phyloP scores from a whole-genome alignment of 371 early-diverging fungal species.

The Rhizopus arrhizus region DNA sequence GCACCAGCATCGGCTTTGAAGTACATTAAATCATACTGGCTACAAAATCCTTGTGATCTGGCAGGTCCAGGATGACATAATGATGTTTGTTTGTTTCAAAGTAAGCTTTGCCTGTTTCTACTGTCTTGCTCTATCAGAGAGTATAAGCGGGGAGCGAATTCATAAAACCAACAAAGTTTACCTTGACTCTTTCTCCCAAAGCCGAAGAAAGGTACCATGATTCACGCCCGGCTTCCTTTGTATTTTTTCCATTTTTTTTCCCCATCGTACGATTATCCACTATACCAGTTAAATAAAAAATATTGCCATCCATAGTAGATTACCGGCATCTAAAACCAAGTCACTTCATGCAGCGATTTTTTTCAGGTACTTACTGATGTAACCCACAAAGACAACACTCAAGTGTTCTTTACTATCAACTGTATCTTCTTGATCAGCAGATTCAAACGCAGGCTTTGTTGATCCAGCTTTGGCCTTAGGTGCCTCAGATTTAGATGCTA shows the following conservation, averaged over 20 bases:
- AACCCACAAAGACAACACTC: conserved; percentile 99
- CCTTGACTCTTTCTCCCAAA: conserved; percentile 96
- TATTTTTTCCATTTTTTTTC: conserved; percentile 92
- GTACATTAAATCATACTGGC: conserved; percentile 98
- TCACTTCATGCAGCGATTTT: conserved; percentile 7
- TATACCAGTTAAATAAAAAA: conserved; percentile 93
- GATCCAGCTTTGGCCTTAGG: conserved; percentile 5
- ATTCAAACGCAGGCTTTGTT: not conserved
- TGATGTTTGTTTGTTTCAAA: conserved; percentile 95
- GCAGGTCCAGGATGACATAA: conserved; percentile 97
- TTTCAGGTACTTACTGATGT: conserved; percentile 73
- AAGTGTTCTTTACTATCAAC: conserved; percentile 85
- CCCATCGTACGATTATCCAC: conserved; percentile 99
- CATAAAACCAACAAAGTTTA: conserved; percentile 16
- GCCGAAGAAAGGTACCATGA: conserved; percentile 99
- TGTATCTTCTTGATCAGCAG: conserved; percentile 32
- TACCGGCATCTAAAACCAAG: conserved; percentile 92
- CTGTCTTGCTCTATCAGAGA: conserved; percentile 83
- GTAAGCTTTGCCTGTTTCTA: conserved; percentile 95
- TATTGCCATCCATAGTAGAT: conserved; percentile 99
- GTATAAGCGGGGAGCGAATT: not conserved
- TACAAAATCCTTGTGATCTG: conserved; percentile 99
- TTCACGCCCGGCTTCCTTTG: conserved; percentile 94
- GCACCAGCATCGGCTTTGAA: conserved; percentile 97
- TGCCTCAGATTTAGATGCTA: conserved; percentile 7